Base-by-base conservation (phyloP, 2,329 filamentous ascomycete species). In the Cephalotrichum gorgonifer region DNA sequence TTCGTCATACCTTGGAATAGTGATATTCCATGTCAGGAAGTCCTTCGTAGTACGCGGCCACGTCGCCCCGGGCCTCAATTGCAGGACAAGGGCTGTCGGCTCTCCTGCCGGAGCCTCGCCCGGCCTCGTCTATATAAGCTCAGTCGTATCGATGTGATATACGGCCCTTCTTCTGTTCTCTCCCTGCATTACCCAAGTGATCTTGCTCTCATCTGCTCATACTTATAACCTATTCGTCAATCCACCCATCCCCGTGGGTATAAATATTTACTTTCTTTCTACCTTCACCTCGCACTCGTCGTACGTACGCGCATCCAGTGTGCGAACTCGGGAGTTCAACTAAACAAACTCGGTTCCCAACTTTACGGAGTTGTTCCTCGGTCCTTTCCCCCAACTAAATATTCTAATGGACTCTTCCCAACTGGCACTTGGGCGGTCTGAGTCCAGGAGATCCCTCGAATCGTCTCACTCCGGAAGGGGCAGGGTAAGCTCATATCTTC, bases 271-370 rank as follows among this genome's bases (percentile, higher is more conserved):
- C 45, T 27, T 39, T 11, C 20, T 47, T 27, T 41, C n/a, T 41
- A 39, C 33, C n/a, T 26, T 39, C 45, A 20, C 35, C 45, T 41
- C 45, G 33, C 23, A 23, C 20, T 23, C 45, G 26, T 47, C 45
- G 14, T 39, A n/a, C 45, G 31, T 39, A 39, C 31, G 27, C 35
- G 45, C 45, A 47, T 33, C 45, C 28, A 33, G 45, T n/a, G 45
- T 47, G 45, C 45, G 41, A n/a, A 33, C 23, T 41, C 33, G 31
- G 44, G 33, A 39, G 33, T 22, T 22, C 27, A 20, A n/a, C 39
- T 38, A 44, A 28, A n/a, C n/a, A n/a, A 15, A 39, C 35, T 5
- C 17, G 17, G 11, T 39, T 4, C n/a, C 6, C 6, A 9, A 11
- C 6, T 20, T n/a, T n/a, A n/a, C n/a, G n/a, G n/a, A n/a, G n/a